Evolutionary conservation across 2,329 filamentous ascomycete species (phyloP).

Genomic region (Venturiaceae sp.): DNA sequence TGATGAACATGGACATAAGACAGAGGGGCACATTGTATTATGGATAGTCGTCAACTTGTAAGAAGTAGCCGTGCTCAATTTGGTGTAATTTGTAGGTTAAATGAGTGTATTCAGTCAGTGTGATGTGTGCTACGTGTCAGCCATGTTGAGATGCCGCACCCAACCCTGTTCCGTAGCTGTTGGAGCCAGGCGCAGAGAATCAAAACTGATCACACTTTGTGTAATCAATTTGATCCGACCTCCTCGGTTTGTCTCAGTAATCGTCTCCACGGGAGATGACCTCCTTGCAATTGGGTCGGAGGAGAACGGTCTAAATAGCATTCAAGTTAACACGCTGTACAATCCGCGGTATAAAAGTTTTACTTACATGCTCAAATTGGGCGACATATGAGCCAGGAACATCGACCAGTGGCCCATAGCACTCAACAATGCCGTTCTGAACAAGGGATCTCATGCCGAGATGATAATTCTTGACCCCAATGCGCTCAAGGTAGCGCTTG

Average conservation of each 20-base stretch:
- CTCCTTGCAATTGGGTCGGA: slow-evolving; percentile 10
- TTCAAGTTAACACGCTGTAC: not conserved
- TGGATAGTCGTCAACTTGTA: too few relatives aligned
- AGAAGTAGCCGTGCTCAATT: too few relatives aligned
- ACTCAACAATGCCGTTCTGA: slow-evolving; percentile 72
- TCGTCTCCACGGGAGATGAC: slow-evolving; percentile 8
- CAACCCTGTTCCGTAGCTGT: not conserved
- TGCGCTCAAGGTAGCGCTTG: slow-evolving; percentile 76
- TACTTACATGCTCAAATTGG: slow-evolving; percentile 87
- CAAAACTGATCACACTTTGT: not conserved
- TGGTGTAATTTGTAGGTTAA: not conserved
- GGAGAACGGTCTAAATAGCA: slow-evolving; percentile 7
- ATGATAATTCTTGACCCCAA: slow-evolving; percentile 89
- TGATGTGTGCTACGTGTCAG: not conserved
- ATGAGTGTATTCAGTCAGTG: not conserved
- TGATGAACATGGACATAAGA: too few relatives aligned
- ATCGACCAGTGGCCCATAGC: slow-evolving; percentile 81
- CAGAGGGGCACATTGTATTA: too few relatives aligned
- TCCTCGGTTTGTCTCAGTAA: slow-evolving; percentile 9
- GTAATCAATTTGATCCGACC: too few relatives aligned
- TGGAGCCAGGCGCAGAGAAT: not conserved
- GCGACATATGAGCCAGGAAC: slow-evolving; percentile 92
- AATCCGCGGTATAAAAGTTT: too few relatives aligned
- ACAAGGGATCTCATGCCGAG: slow-evolving; percentile 60
- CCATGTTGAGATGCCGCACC: not conserved